phyloP scores from a whole-genome alignment of 352 stramenopile species.

The Phytopythium ostracodes region DNA sequence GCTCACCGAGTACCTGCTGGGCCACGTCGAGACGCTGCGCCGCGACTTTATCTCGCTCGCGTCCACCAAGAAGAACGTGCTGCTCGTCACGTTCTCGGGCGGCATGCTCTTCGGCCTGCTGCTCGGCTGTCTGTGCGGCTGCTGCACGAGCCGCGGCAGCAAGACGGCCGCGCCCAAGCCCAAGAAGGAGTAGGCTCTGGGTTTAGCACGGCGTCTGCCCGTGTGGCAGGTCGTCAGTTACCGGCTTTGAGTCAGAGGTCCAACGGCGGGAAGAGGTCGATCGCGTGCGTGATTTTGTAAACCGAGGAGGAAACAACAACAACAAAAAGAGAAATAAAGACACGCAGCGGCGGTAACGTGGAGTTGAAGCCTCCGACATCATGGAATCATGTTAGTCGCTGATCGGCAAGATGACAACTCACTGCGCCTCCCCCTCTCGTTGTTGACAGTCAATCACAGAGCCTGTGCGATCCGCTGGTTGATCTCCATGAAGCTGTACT shows the following conservation, averaged over 20 bases:
- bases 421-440: not conserved
- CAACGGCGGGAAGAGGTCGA: not conserved
- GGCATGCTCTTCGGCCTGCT: constrained; percentile 61
- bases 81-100: constrained; percentile 68
- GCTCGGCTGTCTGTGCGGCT: constrained; percentile 67
- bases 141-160: constrained; percentile 48
- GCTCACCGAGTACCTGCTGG: constrained; percentile 28
- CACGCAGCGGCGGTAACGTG: no score
- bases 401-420: no score
- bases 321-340: not conserved
- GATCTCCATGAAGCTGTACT: constrained; percentile 77
- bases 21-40: constrained; percentile 49
- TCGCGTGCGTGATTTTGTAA: not conserved
- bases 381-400: no score
- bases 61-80: constrained; percentile 79
- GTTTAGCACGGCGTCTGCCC: no score
- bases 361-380: no score
- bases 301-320: not conserved
- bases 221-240: no score
- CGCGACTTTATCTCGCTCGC: constrained; percentile 65
- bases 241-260: no score
- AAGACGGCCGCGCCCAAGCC: constrained; percentile 33
- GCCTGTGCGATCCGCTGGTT: constrained; percentile 38
- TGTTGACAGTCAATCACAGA: constrained; percentile 15
- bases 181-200: constrained; percentile 61